Evolutionary conservation across 768 basidiomycete species (phyloP).

Genomic region (Suillus tomentosus): DNA sequence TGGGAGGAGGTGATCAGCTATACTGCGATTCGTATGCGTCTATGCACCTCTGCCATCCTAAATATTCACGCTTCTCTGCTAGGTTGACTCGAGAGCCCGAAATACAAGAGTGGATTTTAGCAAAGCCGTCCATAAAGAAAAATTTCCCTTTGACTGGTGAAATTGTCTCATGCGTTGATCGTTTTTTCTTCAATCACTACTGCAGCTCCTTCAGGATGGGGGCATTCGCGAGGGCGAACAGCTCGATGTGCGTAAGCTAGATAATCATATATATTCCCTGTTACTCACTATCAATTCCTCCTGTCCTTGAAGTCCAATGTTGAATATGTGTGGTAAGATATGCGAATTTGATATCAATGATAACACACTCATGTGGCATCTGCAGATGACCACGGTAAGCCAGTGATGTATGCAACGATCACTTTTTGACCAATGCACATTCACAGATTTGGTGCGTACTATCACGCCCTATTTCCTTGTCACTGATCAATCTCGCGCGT

Average conservation of each 20-base stretch:
- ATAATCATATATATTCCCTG: background rate
- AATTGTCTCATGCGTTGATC: slow-evolving; percentile 74
- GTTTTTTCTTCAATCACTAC: slow-evolving; percentile 91
- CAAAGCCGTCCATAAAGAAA: slow-evolving; percentile 62
- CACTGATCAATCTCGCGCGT: slow-evolving; percentile 5
- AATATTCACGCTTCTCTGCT: slow-evolving; percentile 12
- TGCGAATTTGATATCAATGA: slow-evolving; percentile 1
- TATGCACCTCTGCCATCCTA: background rate
- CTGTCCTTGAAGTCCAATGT: slow-evolving; percentile 65
- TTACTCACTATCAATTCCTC: slow-evolving; percentile 7
- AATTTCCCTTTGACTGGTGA: slow-evolving; percentile 64
- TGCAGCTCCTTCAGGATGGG: slow-evolving; percentile 84
- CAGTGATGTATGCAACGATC: background rate
- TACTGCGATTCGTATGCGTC: slow-evolving; percentile 74
- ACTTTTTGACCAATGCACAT: slow-evolving; percentile 23
- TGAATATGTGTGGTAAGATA: slow-evolving; percentile 78
- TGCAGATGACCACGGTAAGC: slow-evolving; percentile 80
- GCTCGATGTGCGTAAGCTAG: slow-evolving; percentile 68
- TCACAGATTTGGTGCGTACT: slow-evolving; percentile 46
- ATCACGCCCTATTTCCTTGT: background rate
- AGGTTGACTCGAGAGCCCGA: slow-evolving; percentile 87
- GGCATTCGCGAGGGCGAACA: slow-evolving; percentile 89
- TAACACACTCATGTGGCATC: slow-evolving; percentile 5
- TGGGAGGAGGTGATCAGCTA: slow-evolving; percentile 93
- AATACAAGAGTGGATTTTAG: slow-evolving; percentile 80